Percentiles rank a stretch among this genome's conserved stretches.
phyloP scores from a whole-genome alignment of 2,329 filamentous ascomycete genomes.

The Berkeleyomyces rouxiae region DNA sequence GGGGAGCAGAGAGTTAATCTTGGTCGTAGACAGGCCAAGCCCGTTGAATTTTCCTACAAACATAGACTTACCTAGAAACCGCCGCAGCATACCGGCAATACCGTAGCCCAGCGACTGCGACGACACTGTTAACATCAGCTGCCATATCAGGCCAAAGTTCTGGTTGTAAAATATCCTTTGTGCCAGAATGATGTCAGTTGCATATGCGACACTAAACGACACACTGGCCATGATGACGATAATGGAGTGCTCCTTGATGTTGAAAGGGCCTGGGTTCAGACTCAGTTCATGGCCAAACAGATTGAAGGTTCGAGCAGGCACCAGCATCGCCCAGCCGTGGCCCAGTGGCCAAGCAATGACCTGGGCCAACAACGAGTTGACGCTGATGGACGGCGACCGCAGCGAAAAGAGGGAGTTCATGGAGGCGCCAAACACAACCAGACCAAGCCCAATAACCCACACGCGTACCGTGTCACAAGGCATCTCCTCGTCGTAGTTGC shows the following conservation, averaged over 20 bases:
- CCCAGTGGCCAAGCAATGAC: constrained; percentile 49
- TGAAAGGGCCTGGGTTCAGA: constrained; percentile 53
- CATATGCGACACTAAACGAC: constrained; percentile 52
- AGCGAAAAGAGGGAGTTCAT: constrained; percentile 49
- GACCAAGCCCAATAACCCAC: constrained; percentile 43
- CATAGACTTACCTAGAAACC: constrained; percentile 35
- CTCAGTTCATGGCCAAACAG: constrained; percentile 38
- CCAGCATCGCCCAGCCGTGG: constrained; percentile 39
- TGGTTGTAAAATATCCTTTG: constrained; percentile 57
- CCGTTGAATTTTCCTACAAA: neutral
- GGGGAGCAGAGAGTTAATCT: neutral
- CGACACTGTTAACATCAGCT: constrained; percentile 48
- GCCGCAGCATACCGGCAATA: constrained; percentile 49
- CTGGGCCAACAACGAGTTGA: constrained; percentile 45
- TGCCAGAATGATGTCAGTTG: constrained; percentile 56
- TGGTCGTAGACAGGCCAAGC: neutral
- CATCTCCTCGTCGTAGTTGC: constrained; percentile 46
- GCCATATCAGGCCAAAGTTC: constrained; percentile 48
- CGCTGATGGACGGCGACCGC: constrained; percentile 42
- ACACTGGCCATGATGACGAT: constrained; percentile 58
- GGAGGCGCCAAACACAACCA: constrained; percentile 40
- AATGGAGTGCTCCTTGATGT: constrained; percentile 52
- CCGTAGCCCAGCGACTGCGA: constrained; percentile 56
- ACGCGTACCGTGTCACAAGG: constrained; percentile 50
- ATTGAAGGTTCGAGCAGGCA: constrained; percentile 33